Evolutionary conservation across 495 filamentous ascomycete species (phyloP), one percentile per base, ranked within the genome.

Genomic region (Penicillium manginii): DNA sequence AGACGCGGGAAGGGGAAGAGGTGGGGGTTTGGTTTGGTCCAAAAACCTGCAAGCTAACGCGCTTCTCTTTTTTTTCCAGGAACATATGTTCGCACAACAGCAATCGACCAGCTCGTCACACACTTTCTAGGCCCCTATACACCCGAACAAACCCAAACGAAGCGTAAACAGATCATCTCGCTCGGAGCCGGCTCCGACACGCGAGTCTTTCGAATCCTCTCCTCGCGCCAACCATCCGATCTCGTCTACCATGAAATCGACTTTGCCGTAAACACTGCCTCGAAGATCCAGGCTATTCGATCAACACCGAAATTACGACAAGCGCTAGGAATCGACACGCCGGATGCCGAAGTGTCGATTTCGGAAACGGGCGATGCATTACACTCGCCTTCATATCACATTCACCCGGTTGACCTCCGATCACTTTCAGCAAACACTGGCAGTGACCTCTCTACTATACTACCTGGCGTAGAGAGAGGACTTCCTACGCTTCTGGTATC

Each of bases 141-240:
- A 15, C 46, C 57, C 42, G 49, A 55, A 42, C 29, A 40, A n/a
- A n/a, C 66, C 4, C 45, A 48, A 15, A 46, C 60, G 3, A 71
- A 69, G 52, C 45, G 45, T 5, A 91, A 88, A 66, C 94, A 98
- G 66, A 93, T 98, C 51, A 84, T 98, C 53, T 97, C 92, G 2
- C 84, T 98, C 2, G 94, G 96, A 46, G 94, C 94, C 21, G 94
- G 94, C 17, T 92, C 93, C 7, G 94, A 98, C 65, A 98, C 94
- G 8, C 84, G 94, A 18, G 86, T 83, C 64, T 90, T 96, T 59
- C 87, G 91, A 21, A 78, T 78, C 3, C 55, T 76, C 29, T 93
- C 42, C 75, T 86, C 69, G 12, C 67, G 56, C 7, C 64, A 59
- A 31, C 35, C 52, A 4, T 42, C 54, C 7, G 63, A 72, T 43